Percentiles rank a stretch among this genome's conserved stretches.
These are phyloP conservation scores for Marchantia paleacea DNA, from an alignment of 225 moss, liverwort and hornwort genomes.

Conservation along the genomic window DNA sequence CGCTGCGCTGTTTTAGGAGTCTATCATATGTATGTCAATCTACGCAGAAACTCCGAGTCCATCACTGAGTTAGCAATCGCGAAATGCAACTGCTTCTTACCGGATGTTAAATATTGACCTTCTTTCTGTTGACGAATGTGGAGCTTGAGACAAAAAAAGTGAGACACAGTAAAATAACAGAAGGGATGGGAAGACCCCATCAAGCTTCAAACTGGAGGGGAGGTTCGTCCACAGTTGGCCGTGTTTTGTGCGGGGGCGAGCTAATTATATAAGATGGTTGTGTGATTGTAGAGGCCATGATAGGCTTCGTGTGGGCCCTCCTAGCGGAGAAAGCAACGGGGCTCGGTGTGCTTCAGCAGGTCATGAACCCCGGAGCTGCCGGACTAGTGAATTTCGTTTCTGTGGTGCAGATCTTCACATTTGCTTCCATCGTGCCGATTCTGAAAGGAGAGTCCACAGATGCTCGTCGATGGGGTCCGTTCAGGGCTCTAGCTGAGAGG, in stretches of 20 bases:
- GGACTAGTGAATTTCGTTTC: background rate
- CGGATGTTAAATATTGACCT: too few relatives aligned
- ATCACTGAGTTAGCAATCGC: too few relatives aligned
- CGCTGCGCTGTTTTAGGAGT: too few relatives aligned
- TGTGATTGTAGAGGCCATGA: background rate
- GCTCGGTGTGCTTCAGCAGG: constrained; percentile 8
- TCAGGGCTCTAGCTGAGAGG: constrained; percentile 18
- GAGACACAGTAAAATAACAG: too few relatives aligned
- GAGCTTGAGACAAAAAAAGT: too few relatives aligned
- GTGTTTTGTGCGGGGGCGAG: background rate
- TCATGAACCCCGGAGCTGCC: background rate
- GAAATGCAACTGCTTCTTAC: too few relatives aligned
- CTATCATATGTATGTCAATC: too few relatives aligned
- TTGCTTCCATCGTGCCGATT: background rate
- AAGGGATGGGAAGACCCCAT: too few relatives aligned
- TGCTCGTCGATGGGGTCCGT: background rate
- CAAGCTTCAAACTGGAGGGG: too few relatives aligned
- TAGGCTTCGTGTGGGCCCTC: constrained; percentile 17
- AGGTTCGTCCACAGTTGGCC: background rate
- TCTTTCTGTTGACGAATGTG: too few relatives aligned
- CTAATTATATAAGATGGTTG: too few relatives aligned
- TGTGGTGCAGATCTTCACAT: background rate
- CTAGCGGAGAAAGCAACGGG: constrained; percentile 19
- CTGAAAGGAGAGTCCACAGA: constrained; percentile 9
- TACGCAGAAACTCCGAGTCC: too few relatives aligned